Base-by-base conservation (phyloP, 2,329 filamentous ascomycete species). In the Colletotrichum tanaceti region DNA sequence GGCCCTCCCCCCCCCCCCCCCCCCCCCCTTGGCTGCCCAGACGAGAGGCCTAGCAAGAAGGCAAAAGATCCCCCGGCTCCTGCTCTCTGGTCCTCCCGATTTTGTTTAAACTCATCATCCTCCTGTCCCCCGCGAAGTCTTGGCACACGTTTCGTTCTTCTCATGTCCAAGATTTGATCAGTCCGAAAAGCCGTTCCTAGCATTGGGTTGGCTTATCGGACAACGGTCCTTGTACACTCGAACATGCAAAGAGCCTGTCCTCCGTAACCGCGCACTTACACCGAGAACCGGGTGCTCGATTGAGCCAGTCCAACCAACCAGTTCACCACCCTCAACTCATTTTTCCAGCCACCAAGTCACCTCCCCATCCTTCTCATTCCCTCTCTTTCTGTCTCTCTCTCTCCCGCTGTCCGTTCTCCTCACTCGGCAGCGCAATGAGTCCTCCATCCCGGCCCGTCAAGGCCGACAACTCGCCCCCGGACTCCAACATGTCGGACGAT, bases 401-500 rank as follows among this genome's bases (percentile, higher is more conserved):
- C 28, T 22, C 22, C 44, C 18, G 20, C 47, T 43, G 54, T 50
- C 50, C 38, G 28, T 46, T 9, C 11, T 57, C 13, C 39, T 50
- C 9, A 28, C 35, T 64, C 63, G 50, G 72, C 68, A 59, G 71
- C 68, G 44, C 59, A 65, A 68, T 68, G 65, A 68, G 65, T 46
- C 65, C 62, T 57, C 65, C 65, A 44, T 43, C 65, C n/a, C 65
- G 55, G 39, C 65, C 65, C 57, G 65, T 44, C 65, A 58, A 73
- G 66, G 58, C 71, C 44, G 61, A 65, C 57, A 64, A 61, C 55
- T 61, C 69, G 54, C 66, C 69, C 49, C 64, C 53, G 32, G 58
- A 59, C 28, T 64, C 57, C 68, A 79, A 80, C 68, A 79, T 82
- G 77, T 82, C 81, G 55, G 82, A 82, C 70, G 80, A 84, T 73